Evolutionary conservation across 2,329 filamentous ascomycete species (phyloP).

Genomic region (Diaporthe sp.): DNA sequence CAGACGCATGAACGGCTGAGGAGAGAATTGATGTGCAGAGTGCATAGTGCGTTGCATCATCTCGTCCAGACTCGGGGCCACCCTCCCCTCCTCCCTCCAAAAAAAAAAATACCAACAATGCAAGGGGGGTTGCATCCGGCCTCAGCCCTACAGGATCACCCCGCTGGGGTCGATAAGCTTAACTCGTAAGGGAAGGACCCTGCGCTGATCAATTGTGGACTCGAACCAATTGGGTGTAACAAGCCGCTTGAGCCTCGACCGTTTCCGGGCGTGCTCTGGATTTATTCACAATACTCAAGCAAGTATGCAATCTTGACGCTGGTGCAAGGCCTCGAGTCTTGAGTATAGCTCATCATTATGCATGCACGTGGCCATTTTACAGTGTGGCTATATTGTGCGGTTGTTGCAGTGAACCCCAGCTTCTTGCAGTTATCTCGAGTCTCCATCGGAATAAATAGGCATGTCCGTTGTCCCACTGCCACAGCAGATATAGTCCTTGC

Average conservation of each 20-base stretch:
- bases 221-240: not conserved
- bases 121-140: conserved; percentile 2
- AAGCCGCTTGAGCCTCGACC: not conserved
- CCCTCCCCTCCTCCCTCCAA: too few relatives aligned
- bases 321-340: not conserved
- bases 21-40: not conserved
- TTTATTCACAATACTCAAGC: not conserved
- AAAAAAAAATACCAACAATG: not conserved
- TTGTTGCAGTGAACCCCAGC: not conserved
- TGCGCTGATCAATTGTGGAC: conserved; percentile 11
- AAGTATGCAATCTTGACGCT: not conserved
- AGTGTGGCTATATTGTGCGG: not conserved
- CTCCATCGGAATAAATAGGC: not conserved
- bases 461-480: not conserved
- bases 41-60: not conserved
- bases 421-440: not conserved
- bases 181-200: conserved; percentile 14
- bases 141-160: conserved; percentile 26
- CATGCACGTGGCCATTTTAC: not conserved
- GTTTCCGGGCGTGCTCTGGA: not conserved
- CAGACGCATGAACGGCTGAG: not conserved
- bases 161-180: not conserved
- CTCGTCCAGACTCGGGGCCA: not conserved
- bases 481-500: not conserved
- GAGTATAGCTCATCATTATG: not conserved